Evolutionary conservation across 805 yeast genomes (phyloP), one percentile per base, ranked within the genome.

Genomic region (Isabelozyma rhagii): DNA sequence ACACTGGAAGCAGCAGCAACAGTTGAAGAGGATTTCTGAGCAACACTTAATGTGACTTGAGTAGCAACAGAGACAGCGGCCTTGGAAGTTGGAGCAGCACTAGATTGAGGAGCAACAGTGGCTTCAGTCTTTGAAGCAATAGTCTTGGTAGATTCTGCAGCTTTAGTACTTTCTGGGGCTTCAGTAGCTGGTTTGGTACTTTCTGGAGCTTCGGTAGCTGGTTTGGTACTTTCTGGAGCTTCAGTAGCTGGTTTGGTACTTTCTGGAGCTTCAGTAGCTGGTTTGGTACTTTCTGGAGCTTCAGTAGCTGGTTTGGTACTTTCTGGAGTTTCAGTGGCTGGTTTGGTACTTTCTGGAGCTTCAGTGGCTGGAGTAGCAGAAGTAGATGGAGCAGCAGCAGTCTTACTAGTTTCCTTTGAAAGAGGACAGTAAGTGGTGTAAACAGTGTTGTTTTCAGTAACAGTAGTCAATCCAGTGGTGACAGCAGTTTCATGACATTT

Each of bases 341-440:
- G 27, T 36, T 49, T 11, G 14, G 31, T 46, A 14, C 38, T 43
- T 36, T 42, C 43, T 43, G 50, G 18, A 47, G 36, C 42, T 21
- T 25, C 45, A 38, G 44, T 15, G 41, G 31, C 34, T 31, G 47
- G 13, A 18, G 51, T 41, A 39, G 52, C 46, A 36, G 47, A 9
- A 14, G 50, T 36, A 17, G 48, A 34, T 17, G 50, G 45, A 15
- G 45, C 25, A 25, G 39, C 34, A 11, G 50, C 29, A 41, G 52
- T 39, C 4, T 52, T 42, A 28, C 15, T 41, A 4, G 49, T 31
- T 28, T 15, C 38, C 10, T 13, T 13, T 41, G 44, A 10, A 31
- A 57, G 39, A 29, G 63, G 63, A 50, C 61, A 57, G 53, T 47
- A 51, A n/a, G 63, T 59, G 53, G 66, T 62, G 60, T 62, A 62